These are phyloP conservation scores for Tuber indicum DNA, from an alignment of 495 filamentous ascomycete species.

Conservation along the genomic window DNA sequence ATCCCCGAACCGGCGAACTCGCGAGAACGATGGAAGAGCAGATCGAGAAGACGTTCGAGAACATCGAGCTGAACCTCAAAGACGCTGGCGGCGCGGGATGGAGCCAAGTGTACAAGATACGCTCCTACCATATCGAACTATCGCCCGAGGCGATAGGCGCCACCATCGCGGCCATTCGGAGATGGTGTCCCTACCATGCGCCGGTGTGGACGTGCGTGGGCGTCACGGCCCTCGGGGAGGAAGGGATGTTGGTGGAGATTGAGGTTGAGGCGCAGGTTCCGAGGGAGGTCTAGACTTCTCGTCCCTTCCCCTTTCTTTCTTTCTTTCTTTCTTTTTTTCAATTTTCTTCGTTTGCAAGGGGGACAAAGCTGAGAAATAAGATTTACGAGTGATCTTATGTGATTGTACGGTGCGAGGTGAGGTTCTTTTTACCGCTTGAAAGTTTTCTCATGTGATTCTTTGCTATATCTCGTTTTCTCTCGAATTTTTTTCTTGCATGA, in stretches of 20 bases:
- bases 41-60: constrained; percentile 53
- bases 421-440: not conserved
- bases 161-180: constrained; percentile 48
- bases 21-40: constrained; percentile 46
- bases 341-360: not conserved
- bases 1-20: constrained; percentile 16
- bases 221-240: too few relatives aligned
- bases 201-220: constrained; percentile 47
- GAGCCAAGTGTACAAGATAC: constrained; percentile 52
- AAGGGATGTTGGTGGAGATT: too few relatives aligned
- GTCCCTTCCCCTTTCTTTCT: too few relatives aligned
- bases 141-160: constrained; percentile 45
- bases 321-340: too few relatives aligned
- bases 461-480: not conserved
- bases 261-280: too few relatives aligned
- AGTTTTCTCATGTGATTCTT: not conserved
- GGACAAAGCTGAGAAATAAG: not conserved
- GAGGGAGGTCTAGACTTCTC: too few relatives aligned
- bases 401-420: not conserved
- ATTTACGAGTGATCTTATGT: not conserved
- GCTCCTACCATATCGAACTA: constrained; percentile 48
- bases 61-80: constrained; percentile 49
- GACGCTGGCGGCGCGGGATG: constrained; percentile 54
- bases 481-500: not conserved
- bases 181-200: constrained; percentile 50